Evolutionary conservation across 345 rosid genomes (phyloP).

Genomic region (Melastoma malabathricum): DNA sequence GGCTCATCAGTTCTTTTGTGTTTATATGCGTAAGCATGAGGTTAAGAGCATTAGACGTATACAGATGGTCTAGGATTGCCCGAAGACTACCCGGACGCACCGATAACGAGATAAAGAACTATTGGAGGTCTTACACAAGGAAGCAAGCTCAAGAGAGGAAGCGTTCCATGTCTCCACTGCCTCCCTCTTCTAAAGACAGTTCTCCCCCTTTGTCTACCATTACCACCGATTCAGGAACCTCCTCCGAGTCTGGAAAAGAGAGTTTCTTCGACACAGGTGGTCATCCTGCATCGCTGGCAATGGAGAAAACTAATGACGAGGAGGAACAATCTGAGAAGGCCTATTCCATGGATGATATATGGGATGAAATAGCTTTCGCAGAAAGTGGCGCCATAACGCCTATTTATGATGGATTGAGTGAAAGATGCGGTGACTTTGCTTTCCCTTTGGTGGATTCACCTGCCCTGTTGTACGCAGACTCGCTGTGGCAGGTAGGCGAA

Average conservation of each 20-base stretch:
- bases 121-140: slow-evolving; percentile 9
- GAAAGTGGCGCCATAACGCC: slow-evolving; percentile 38
- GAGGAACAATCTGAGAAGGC: slow-evolving; percentile 30
- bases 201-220: slow-evolving; percentile 40
- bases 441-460: slow-evolving; percentile 43
- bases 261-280: slow-evolving; percentile 75
- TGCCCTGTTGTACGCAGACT: slow-evolving; percentile 44
- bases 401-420: slow-evolving; percentile 30
- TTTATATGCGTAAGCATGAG: neutral
- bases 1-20: neutral
- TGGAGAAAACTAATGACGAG: slow-evolving; percentile 17
- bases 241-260: slow-evolving; percentile 33
- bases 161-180: slow-evolving; percentile 24
- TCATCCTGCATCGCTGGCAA: neutral
- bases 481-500: slow-evolving; percentile 56
- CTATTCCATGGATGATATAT: slow-evolving; percentile 69
- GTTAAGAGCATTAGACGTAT: neutral
- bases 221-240: slow-evolving; percentile 33
- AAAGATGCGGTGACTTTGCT: slow-evolving; percentile 30
- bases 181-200: slow-evolving; percentile 31
- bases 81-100: slow-evolving; percentile 7
- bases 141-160: neutral
- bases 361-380: slow-evolving; percentile 71
- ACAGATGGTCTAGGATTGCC: slow-evolving; percentile 9
- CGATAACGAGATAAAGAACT: slow-evolving; percentile 12